Base-by-base conservation (phyloP, 768 basidiomycete species). In the Kwoniella europaea region DNA sequence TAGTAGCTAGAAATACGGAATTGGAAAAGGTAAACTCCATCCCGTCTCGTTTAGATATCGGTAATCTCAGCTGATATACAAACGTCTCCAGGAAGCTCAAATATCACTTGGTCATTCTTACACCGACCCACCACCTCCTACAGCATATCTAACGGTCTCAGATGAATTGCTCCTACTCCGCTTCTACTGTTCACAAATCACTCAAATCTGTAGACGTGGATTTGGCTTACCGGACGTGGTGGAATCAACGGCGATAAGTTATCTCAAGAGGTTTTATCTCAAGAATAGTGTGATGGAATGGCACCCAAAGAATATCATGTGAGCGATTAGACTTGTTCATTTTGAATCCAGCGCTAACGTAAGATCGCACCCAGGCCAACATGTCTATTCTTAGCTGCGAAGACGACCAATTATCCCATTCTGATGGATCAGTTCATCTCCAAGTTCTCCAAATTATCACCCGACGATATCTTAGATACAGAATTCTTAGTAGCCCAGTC, bases 261-360 rank as follows among this genome's bases (percentile, higher is more conserved):
- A 97, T 84, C 86, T 99, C 75, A 98, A 98, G 83, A 88, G 97
- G 4, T 99, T 99, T 84, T 99, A 98, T 82, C 87, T 98, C 66
- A 91, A 91, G 85, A 98, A 98, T 80, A 98, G 95, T 2, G 93
- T 94, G 64, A 98, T 98, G 94, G 97, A 98, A 82, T 98, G 93
- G 91, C 97, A 98, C 85, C 97, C 97, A 0, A 96, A 95, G 85
- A 94, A 93, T 79, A 93, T 99, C 78, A 99, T 99, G 97, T 97
- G 79, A 60, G 90, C 12, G 46, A 50, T 35, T 0, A 50, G 12
- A 15, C 46, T 50, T 18, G n/a, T 1, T 50, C 12, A 4, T 0
- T 10, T 50, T 15, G 6, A 1, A 4, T 16, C 10, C 46, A 50
- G 18, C 9, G 46, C 18, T 18, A 35, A 35, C 5, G 35, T 35